Conservation (phyloP, 192 early-diverging fungal species). For the Coemansia biformis region DNA sequence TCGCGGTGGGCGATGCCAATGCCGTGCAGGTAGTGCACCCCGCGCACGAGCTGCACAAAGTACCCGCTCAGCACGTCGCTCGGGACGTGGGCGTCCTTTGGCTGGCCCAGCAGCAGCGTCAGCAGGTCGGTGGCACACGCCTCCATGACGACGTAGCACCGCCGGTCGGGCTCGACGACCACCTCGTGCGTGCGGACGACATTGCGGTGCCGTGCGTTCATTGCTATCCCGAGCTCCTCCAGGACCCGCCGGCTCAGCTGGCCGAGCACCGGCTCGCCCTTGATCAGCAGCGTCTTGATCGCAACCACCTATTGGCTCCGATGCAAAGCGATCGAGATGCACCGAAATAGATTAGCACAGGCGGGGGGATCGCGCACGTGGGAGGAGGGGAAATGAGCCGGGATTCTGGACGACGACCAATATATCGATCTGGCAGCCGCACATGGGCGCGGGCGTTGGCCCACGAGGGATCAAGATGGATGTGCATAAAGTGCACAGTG, state of each 20-base stretch:
- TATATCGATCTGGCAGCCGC: too few species aligned
- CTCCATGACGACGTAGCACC: constrained; percentile 75
- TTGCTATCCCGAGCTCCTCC: constrained; percentile 39
- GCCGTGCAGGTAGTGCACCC: constrained; percentile 76
- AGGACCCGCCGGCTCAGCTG: constrained; percentile 22
- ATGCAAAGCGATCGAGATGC: too few species aligned
- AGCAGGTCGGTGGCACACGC: constrained; percentile 81
- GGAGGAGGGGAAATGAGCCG: too few species aligned
- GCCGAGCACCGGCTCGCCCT: not conserved
- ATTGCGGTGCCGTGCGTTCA: constrained; percentile 60
- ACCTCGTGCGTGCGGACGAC: constrained; percentile 65
- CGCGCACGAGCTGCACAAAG: constrained; percentile 70
- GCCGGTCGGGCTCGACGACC: constrained; percentile 54
- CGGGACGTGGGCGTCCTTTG: constrained; percentile 34
- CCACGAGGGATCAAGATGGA: too few species aligned
- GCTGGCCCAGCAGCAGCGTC: constrained; percentile 59
- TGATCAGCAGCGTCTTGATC: constrained; percentile 29
- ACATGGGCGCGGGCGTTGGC: too few species aligned
- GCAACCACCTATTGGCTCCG: constrained; percentile 27
- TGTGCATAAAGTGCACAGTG: too few species aligned
- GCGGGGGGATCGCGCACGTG: too few species aligned
- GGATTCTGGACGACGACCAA: too few species aligned
- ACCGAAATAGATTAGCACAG: too few species aligned
- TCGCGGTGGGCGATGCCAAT: constrained; percentile 78
- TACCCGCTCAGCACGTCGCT: constrained; percentile 69